A percentile compares a stretch with the other conserved stretches of the same genome.
Evolutionary conservation across 78 protist genomes (phyloP).

Genomic region (Salpingoeca rosetta): DNA sequence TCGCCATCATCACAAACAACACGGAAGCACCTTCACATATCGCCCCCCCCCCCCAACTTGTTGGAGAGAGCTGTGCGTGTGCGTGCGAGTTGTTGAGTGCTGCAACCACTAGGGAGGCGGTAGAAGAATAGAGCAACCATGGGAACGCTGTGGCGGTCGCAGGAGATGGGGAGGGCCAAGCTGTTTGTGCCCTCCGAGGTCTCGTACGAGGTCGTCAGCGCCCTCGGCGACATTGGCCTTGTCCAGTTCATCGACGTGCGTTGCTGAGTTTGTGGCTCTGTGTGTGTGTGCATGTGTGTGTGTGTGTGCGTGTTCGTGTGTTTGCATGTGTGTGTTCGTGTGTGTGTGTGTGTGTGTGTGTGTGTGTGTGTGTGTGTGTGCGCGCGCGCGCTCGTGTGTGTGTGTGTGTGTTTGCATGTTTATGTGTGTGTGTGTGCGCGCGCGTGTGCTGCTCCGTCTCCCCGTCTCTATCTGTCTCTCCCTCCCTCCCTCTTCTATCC

Average conservation of each 20-base stretch:
- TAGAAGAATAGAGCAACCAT: too few species aligned
- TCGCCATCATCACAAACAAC: too few species aligned
- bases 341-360: not conserved
- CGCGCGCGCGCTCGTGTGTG: not conserved
- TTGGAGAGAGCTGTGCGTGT: too few species aligned
- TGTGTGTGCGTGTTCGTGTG: not conserved
- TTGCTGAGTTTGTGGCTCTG: not conserved
- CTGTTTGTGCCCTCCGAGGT: slow-evolving; percentile 71
- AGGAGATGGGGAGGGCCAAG: slow-evolving; percentile 68
- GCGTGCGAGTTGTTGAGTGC: too few species aligned
- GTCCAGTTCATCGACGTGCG: slow-evolving; percentile 65
- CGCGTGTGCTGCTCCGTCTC: not conserved
- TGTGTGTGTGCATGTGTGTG: not conserved
- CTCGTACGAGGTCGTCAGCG: slow-evolving; percentile 62
- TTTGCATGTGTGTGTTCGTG: not conserved
- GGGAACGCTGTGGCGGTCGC: not conserved
- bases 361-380: not conserved
- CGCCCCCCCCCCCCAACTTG: too few species aligned
- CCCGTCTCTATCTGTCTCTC: not conserved
- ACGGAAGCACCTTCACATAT: too few species aligned
- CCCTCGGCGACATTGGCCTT: slow-evolving; percentile 59
- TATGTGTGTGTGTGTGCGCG: not conserved
- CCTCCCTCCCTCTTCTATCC: not conserved
- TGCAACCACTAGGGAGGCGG: too few species aligned
- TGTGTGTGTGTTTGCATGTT: not conserved